phyloP scores from a whole-genome alignment of 306 rosid genomes.

The Glycine tomentella region DNA sequence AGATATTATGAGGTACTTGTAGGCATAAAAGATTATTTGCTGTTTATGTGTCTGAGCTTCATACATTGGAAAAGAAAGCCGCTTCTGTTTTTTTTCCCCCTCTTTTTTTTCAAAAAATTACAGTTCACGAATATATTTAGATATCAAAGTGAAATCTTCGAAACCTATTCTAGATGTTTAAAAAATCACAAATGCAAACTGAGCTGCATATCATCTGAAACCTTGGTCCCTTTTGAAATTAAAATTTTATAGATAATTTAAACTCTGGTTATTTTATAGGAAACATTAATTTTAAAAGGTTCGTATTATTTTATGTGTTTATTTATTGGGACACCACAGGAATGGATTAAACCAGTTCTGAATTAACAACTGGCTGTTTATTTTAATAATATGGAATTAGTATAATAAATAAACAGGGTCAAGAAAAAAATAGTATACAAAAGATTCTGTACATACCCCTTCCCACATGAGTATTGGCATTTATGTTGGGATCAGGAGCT shows the following conservation, averaged over 20 bases:
- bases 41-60: not conserved
- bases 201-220: not conserved
- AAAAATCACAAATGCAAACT: slow-evolving; percentile 8
- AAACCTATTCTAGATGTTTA: not conserved
- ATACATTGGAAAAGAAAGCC: not conserved
- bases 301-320: slow-evolving; percentile 26
- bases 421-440: slow-evolving; percentile 4
- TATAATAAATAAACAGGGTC: slow-evolving; percentile 25
- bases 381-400: slow-evolving; percentile 31
- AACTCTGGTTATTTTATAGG: not conserved
- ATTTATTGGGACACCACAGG: slow-evolving; percentile 20
- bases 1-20: slow-evolving; percentile 13
- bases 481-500: slow-evolving; percentile 51
- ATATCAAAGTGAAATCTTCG: slow-evolving; percentile 2
- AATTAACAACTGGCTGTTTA: slow-evolving; percentile 21
- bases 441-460: slow-evolving; percentile 60
- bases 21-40: not conserved
- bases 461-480: slow-evolving; percentile 60
- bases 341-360: not conserved
- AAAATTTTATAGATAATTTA: slow-evolving; percentile 10
- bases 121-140: slow-evolving; percentile 24
- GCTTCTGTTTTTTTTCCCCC: not conserved
- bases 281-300: slow-evolving; percentile 18
- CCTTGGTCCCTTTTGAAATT: slow-evolving; percentile 25
- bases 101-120: not conserved